phyloP scores from a whole-genome alignment of 495 filamentous ascomycete genomes.

The Talaromyces nanjingensis region DNA sequence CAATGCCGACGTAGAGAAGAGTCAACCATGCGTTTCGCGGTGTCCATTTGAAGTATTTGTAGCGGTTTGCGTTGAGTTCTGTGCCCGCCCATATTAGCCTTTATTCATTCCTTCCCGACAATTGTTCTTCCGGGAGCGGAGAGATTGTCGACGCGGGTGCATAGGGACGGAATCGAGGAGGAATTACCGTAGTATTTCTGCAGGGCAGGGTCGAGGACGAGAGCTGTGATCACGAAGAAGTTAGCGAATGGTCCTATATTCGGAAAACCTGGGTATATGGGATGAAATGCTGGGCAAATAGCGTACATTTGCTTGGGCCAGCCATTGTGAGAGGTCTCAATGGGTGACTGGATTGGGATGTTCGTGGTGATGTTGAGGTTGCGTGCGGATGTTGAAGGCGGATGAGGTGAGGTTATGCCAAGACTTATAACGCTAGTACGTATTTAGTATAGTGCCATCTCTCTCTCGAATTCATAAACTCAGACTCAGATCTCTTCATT shows the following conservation, averaged over 20 bases:
- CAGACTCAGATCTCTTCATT: background rate
- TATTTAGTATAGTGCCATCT: background rate
- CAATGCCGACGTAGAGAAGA: constrained; percentile 61
- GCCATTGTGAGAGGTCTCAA: constrained; percentile 24
- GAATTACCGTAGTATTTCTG: constrained; percentile 64
- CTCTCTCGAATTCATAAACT: too few species aligned
- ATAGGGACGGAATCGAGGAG: background rate
- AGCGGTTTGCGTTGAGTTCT: constrained; percentile 82
- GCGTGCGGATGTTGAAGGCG: constrained; percentile 1
- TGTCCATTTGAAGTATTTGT: constrained; percentile 95
- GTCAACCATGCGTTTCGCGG: constrained; percentile 70
- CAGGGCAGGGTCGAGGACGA: constrained; percentile 71
- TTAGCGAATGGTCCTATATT: background rate
- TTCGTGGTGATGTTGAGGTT: background rate
- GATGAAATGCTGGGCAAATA: background rate
- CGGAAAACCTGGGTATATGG: background rate
- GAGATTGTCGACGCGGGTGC: background rate
- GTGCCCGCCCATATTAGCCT: constrained; percentile 8
- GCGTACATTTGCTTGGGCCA: constrained; percentile 44
- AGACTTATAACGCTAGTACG: background rate
- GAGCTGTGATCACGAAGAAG: constrained; percentile 25
- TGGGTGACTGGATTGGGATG: background rate
- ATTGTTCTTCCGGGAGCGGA: background rate
- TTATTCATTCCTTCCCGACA: too few species aligned
- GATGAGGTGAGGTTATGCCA: background rate